phyloP scores from a whole-genome alignment of 1,139 yeast genomes.

The Yamadazyma sp. region DNA sequence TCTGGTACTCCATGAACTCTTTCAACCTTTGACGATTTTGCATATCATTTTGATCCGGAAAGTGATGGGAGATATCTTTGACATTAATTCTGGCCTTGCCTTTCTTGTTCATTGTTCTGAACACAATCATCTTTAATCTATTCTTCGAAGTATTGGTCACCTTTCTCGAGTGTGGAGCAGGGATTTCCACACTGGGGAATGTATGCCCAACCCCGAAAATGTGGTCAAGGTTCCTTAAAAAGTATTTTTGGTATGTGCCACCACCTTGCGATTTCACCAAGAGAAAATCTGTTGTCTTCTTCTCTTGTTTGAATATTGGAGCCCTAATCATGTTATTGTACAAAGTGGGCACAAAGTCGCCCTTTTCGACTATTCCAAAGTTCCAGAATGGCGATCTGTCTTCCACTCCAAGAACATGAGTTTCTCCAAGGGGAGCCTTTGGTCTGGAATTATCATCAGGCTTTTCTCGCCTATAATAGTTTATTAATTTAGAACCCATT shows the following conservation, averaged over 20 bases:
- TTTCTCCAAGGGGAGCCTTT: constrained; percentile 87
- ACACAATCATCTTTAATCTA: constrained; percentile 90
- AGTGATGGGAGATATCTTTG: constrained; percentile 85
- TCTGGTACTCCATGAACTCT: constrained; percentile 97
- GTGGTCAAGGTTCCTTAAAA: constrained; percentile 64
- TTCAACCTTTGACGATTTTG: constrained; percentile 93
- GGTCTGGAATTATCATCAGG: constrained; percentile 88
- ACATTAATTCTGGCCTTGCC: constrained; percentile 78
- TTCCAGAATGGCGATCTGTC: constrained; percentile 98
- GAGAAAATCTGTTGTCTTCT: constrained; percentile 75
- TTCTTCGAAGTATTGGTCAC: constrained; percentile 93
- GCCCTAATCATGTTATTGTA: constrained; percentile 93
- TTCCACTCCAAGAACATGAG: constrained; percentile 91
- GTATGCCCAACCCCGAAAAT: constrained; percentile 89
- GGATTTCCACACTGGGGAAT: constrained; percentile 90
- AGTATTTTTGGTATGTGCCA: constrained; percentile 54
- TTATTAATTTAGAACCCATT: constrained; percentile 92
- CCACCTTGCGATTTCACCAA: constrained; percentile 74
- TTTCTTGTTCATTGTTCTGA: constrained; percentile 76
- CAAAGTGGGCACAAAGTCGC: constrained; percentile 88
- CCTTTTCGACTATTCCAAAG: constrained; percentile 95
- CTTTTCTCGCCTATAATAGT: constrained; percentile 82
- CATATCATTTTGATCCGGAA: constrained; percentile 97
- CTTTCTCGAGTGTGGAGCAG: constrained; percentile 96
- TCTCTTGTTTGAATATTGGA: constrained; percentile 87